These are phyloP conservation scores for Trichoderma brevicompactum DNA, from an alignment of 2,329 filamentous ascomycete species.

Conservation along the genomic window DNA sequence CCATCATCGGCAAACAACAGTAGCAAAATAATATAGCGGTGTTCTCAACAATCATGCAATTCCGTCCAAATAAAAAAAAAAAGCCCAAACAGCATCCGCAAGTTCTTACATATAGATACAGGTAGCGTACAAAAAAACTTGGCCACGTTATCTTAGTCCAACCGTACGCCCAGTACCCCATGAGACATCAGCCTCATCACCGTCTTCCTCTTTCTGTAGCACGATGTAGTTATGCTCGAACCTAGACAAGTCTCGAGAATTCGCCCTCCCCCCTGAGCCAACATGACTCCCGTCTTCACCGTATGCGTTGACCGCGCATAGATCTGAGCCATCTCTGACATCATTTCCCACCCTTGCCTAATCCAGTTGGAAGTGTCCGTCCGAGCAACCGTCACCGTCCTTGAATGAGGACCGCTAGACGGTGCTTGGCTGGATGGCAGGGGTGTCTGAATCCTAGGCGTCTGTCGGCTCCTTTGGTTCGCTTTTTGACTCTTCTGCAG, in stretches of 20 bases:
- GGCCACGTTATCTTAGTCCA: conserved; percentile 2
- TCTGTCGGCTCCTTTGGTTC: conserved; percentile 14
- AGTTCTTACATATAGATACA: conserved; percentile 27
- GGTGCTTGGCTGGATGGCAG: not conserved
- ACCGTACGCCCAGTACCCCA: not conserved
- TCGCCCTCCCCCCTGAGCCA: not conserved
- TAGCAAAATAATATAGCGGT: not conserved
- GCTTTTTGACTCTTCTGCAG: conserved; percentile 31
- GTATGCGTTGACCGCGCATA: not conserved
- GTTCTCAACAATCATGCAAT: conserved; percentile 5
- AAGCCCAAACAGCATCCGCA: conserved; percentile 6
- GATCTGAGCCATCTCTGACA: not conserved
- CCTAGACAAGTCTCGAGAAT: not conserved
- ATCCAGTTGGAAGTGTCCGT: not conserved
- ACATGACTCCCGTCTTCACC: not conserved
- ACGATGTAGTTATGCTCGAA: not conserved
- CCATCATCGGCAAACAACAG: too few relatives aligned
- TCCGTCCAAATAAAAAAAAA: not conserved
- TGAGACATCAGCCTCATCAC: conserved; percentile 1
- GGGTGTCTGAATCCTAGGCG: conserved; percentile 16
- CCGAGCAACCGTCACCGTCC: not conserved
- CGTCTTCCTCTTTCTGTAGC: not conserved
- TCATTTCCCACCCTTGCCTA: conserved; percentile 10
- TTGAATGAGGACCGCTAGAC: not conserved
- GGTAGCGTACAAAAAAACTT: conserved; percentile 21